Conservation (phyloP, 805 yeast genomes). For the Yarrowia divulgata region DNA sequence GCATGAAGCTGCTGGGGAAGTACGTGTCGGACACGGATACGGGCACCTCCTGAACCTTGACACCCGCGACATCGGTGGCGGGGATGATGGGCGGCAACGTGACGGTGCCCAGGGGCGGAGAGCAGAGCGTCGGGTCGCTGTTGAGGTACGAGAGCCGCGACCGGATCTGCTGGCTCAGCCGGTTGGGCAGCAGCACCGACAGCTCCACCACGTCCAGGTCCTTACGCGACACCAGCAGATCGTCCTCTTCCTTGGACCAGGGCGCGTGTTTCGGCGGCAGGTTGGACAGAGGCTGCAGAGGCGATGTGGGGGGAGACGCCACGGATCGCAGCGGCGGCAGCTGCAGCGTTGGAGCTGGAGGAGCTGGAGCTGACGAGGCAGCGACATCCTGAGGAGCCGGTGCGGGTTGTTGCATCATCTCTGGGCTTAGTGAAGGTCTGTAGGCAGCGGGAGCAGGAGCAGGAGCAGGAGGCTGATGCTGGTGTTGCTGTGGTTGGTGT, state of each 20-base stretch:
- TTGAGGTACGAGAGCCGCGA: conserved; percentile 32
- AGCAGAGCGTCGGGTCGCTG: conserved; percentile 28
- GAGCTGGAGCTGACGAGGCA: neutral
- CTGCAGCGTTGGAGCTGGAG: conserved; percentile 1
- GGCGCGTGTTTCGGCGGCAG: conserved; percentile 39
- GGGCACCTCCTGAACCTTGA: conserved; percentile 37
- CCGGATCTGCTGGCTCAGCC: conserved; percentile 74
- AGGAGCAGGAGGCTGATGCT: neutral
- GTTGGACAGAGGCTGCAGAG: conserved; percentile 42
- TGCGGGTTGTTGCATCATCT: neutral
- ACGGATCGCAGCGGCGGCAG: conserved; percentile 41
- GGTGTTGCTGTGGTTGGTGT: no score
- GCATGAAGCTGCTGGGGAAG: conserved; percentile 32
- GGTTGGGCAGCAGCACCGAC: conserved; percentile 71
- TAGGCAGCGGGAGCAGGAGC: neutral
- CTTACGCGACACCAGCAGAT: conserved; percentile 60
- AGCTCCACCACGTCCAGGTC: conserved; percentile 76
- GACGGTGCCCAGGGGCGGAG: conserved; percentile 23
- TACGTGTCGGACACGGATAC: conserved; percentile 28
- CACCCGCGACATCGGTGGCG: conserved; percentile 29
- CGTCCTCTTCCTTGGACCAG: conserved; percentile 75
- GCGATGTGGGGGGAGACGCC: conserved; percentile 41
- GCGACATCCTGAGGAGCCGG: neutral
- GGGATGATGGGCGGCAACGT: conserved; percentile 30
- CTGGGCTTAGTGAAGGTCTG: neutral